These are phyloP conservation scores for Podospora appendiculata DNA, from an alignment of 495 filamentous ascomycete species.

Conservation along the genomic window DNA sequence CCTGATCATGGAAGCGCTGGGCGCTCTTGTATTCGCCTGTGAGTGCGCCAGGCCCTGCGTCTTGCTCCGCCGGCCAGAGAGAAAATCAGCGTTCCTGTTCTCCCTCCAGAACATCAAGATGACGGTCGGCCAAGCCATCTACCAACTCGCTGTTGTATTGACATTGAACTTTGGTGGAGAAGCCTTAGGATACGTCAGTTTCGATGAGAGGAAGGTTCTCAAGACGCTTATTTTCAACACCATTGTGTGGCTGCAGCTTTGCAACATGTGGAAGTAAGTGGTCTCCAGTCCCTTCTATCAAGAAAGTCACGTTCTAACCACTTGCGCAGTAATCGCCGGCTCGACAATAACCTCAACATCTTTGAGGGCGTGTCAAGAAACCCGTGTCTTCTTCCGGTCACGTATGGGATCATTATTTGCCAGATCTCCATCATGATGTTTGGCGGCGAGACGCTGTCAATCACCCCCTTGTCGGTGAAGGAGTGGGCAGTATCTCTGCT, in stretches of 20 bases:
- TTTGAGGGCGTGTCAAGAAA: constrained; percentile 71
- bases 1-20: constrained; percentile 93
- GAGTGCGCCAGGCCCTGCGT: constrained; percentile 67
- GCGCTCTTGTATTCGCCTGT: constrained; percentile 83
- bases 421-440: constrained; percentile 69
- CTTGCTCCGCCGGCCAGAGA: constrained; percentile 67
- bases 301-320: too few species aligned
- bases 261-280: constrained; percentile 67
- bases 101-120: constrained; percentile 88
- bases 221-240: constrained; percentile 81
- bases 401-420: constrained; percentile 71
- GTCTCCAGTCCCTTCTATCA: background rate
- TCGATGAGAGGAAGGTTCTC: constrained; percentile 33
- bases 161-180: constrained; percentile 68
- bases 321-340: constrained; percentile 39
- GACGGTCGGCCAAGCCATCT: constrained; percentile 81
- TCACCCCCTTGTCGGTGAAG: constrained; percentile 40
- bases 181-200: constrained; percentile 51
- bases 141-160: constrained; percentile 72
- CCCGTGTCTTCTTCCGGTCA: constrained; percentile 70
- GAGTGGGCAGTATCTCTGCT: constrained; percentile 66
- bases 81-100: constrained; percentile 69
- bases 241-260: constrained; percentile 93
- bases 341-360: constrained; percentile 84
- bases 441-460: constrained; percentile 57